Percentiles rank a stretch among this genome's conserved stretches.
Conservation (phyloP, 2,329 filamentous ascomycete species). For the Arthrobotrys conoides region DNA sequence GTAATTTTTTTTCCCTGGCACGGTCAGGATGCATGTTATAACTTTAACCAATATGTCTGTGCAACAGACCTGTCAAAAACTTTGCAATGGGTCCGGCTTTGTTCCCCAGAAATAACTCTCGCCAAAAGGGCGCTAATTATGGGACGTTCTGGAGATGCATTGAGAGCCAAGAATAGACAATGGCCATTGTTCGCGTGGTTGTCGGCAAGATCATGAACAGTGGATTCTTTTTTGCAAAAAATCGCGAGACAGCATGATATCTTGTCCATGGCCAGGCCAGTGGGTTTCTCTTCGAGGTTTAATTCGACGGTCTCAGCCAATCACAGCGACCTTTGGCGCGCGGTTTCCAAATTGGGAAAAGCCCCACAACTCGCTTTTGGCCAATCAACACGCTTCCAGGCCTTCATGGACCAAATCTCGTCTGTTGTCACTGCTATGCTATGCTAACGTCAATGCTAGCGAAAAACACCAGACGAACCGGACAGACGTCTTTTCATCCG, state of each 20-base stretch:
- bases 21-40: conserved; percentile 15
- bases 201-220: background rate
- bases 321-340: conserved; percentile 51
- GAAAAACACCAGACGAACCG: conserved; percentile 23
- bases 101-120: conserved; percentile 30
- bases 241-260: background rate
- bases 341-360: conserved; percentile 46
- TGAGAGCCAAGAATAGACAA: conserved; percentile 40
- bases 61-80: conserved; percentile 37
- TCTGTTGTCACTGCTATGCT: conserved; percentile 13
- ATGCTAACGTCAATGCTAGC: conserved; percentile 29
- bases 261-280: background rate
- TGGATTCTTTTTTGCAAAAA: conserved; percentile 11
- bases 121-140: conserved; percentile 34
- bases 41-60: background rate
- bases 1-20: conserved; percentile 1
- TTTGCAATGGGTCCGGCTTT: conserved; percentile 2
- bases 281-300: conserved; percentile 14
- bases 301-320: conserved; percentile 34
- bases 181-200: conserved; percentile 47
- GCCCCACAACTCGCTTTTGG: conserved; percentile 13
- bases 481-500: conserved; percentile 48
- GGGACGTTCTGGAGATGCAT: background rate
- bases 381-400: conserved; percentile 48
- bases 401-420: conserved; percentile 38